Conservation (phyloP, 169 alveolate genomes). For the Theileria orientalis region DNA sequence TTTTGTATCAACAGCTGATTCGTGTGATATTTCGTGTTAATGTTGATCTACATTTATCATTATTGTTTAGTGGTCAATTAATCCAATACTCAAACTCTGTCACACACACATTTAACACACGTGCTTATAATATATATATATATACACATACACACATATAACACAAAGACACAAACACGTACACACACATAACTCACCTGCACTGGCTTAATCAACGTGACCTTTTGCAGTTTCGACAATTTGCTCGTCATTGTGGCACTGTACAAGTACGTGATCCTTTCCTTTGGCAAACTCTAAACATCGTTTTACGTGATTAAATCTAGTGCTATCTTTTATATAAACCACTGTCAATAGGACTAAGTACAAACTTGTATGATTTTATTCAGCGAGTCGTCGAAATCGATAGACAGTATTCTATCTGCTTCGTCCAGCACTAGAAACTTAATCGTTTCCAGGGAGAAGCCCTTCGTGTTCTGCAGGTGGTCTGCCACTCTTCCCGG, state of each 20-base stretch:
- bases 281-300: conserved; percentile 80
- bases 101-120: neutral
- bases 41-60: conserved; percentile 33
- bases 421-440: conserved; percentile 95
- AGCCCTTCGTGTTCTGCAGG: conserved; percentile 97
- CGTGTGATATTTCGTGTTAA: conserved; percentile 87
- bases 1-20: conserved; percentile 88
- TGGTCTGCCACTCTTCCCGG: conserved; percentile 99
- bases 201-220: conserved; percentile 94
- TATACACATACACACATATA: conserved; percentile 10
- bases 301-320: no score
- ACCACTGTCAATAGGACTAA: no score
- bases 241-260: conserved; percentile 99
- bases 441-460: conserved; percentile 86
- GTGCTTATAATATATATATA: neutral
- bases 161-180: conserved; percentile 25
- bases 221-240: conserved; percentile 94
- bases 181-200: conserved; percentile 73
- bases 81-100: neutral
- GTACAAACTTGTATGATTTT: conserved; percentile 85
- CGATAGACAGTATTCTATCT: conserved; percentile 92
- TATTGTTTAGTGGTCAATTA: neutral
- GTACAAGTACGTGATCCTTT: conserved; percentile 93
- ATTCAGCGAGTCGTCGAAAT: conserved; percentile 96
- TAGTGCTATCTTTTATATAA: no score